phyloP scores from a whole-genome alignment of 345 rosid species.

The Eucalyptus virginea region DNA sequence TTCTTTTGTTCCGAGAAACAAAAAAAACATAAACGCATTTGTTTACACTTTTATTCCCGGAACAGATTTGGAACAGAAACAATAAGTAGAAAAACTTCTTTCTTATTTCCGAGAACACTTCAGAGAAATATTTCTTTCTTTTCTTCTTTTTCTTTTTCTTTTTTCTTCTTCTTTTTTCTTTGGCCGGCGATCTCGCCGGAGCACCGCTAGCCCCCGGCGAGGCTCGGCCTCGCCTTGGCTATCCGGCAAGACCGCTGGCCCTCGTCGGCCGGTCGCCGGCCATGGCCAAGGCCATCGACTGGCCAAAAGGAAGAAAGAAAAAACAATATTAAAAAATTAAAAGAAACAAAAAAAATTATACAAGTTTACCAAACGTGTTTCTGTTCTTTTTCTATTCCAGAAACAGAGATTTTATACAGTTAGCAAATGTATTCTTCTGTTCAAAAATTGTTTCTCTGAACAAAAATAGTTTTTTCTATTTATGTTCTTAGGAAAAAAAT shows the following conservation, averaged over 20 bases:
- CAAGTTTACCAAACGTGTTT: accelerated
- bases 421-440: too few relatives aligned
- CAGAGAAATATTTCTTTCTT: accelerated
- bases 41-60: accelerated
- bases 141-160: too few relatives aligned
- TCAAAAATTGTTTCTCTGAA: accelerated
- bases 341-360: too few relatives aligned
- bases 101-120: accelerated
- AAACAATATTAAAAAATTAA: too few relatives aligned
- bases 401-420: too few relatives aligned
- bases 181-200: accelerated
- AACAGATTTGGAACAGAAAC: accelerated
- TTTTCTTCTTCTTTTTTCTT: accelerated
- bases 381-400: too few relatives aligned
- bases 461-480: too few relatives aligned
- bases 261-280: accelerated
- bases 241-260: too few relatives aligned
- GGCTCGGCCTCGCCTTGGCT: too few relatives aligned
- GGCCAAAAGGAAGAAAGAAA: too few relatives aligned
- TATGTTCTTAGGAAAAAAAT: accelerated
- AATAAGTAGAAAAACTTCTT: too few relatives aligned
- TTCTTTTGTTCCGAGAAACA: accelerated
- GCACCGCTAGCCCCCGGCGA: accelerated
- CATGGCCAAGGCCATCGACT: too few relatives aligned
- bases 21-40: accelerated